Conservation (phyloP, 306 rosid species). For the Vigna nakashimae region DNA sequence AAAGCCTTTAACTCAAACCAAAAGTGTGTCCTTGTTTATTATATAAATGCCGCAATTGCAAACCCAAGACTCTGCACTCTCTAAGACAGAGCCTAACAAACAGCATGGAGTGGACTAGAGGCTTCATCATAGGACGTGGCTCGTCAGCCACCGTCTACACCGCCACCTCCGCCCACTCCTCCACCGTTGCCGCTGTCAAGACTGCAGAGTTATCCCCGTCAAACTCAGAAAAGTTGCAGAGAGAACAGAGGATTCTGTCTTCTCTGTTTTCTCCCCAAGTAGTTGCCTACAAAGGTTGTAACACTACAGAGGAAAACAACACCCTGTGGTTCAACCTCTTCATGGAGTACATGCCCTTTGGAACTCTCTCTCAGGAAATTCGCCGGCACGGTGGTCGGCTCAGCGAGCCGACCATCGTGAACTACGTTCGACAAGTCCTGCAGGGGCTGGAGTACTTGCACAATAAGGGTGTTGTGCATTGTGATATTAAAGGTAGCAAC, state of each 20-base stretch:
- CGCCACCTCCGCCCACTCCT: conserved; percentile 55
- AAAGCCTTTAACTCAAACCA: conserved; percentile 34
- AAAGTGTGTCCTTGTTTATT: conserved; percentile 17
- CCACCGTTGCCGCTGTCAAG: conserved; percentile 69
- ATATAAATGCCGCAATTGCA: conserved; percentile 50
- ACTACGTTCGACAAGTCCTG: conserved; percentile 55
- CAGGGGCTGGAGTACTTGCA: conserved; percentile 77
- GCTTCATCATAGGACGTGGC: conserved; percentile 78
- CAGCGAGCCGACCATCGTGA: conserved; percentile 51
- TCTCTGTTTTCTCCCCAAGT: conserved; percentile 66
- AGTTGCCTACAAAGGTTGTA: conserved; percentile 69
- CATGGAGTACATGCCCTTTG: conserved; percentile 75
- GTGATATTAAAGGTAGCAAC: conserved; percentile 88
- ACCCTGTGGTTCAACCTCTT: conserved; percentile 63
- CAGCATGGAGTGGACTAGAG: conserved; percentile 84
- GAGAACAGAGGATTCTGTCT: conserved; percentile 71
- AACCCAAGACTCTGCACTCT: conserved; percentile 31
- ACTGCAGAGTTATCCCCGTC: conserved; percentile 61
- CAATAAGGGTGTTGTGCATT: conserved; percentile 77
- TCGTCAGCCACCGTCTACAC: conserved; percentile 87
- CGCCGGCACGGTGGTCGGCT: conserved; percentile 50
- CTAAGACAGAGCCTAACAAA: conserved; percentile 36
- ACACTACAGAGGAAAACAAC: conserved; percentile 56
- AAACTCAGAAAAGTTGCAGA: conserved; percentile 56
- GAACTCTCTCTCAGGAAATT: conserved; percentile 57